Conservation (phyloP, 345 rosid genomes). For the Eutrema yunnanense region DNA sequence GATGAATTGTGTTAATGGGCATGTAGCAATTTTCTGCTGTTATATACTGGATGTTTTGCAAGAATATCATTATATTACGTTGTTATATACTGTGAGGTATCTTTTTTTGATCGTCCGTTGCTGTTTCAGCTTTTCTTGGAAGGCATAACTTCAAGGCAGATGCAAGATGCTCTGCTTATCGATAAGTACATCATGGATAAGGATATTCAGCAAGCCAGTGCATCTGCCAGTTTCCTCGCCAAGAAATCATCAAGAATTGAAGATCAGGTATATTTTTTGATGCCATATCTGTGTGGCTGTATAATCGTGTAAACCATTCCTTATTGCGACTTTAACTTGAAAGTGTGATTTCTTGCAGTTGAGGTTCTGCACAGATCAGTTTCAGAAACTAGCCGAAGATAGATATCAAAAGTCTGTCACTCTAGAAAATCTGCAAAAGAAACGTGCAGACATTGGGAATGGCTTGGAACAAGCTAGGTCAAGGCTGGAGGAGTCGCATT, state of each 20-base stretch:
- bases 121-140: constrained; percentile 78
- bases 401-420: constrained; percentile 42
- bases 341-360: constrained; percentile 47
- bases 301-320: background rate
- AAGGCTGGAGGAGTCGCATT: constrained; percentile 56
- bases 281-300: background rate
- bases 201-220: constrained; percentile 67
- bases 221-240: constrained; percentile 56
- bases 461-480: constrained; percentile 61
- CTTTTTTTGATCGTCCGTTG: constrained; percentile 17
- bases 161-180: constrained; percentile 51
- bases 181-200: constrained; percentile 59
- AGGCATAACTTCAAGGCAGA: constrained; percentile 69
- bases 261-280: constrained; percentile 60
- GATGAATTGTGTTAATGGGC: background rate
- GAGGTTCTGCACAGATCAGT: constrained; percentile 57
- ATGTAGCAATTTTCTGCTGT: background rate
- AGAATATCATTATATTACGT: background rate
- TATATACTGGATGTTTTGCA: background rate
- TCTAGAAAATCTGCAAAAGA: constrained; percentile 58
- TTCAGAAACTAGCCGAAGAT: constrained; percentile 68
- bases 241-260: constrained; percentile 68
- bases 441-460: constrained; percentile 50
- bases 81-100: background rate
- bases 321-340: background rate